Evolutionary conservation across 768 basidiomycete species (phyloP), one percentile per base, ranked within the genome.

Genomic region (Gloeophyllum trabeum): DNA sequence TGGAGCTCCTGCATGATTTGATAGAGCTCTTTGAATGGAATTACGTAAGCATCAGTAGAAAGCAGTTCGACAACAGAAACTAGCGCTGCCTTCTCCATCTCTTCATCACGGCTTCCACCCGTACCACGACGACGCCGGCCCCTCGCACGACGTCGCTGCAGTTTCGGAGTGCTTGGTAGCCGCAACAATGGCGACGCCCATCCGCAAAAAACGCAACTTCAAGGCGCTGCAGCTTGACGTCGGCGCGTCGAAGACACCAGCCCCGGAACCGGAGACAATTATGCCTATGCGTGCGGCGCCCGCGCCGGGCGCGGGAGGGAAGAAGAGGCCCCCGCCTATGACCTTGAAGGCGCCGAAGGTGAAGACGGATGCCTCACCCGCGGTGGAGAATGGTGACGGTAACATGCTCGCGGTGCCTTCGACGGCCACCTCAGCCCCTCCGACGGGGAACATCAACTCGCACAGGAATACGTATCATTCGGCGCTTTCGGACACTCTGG

Each of bases 141-240:
- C 28, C 10, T 30, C 28, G 28, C 7, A 16, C 28, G 16, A 16
- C 28, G 10, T 30, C 16, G 28, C 28, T 7, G 16, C 28, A 30
- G 28, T 7, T 16, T 7, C 28, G 10, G 28, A 16, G 10, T 7
- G 28, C 28, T 30, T 7, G 16, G 28, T 32, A 10, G 28, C 28
- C 16, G 32, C 5, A 23, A 28, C 45, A 16, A 71, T 71, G 68
- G 59, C 66, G 28, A 73, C 74, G 28, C 78, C 81, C 42, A 75
- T 88, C 47, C 82, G 88, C 62, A 88, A 89, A 72, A 92, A 92
- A 61, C 79, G 89, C 48, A 92, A 92, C 59, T 90, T 89, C 74
- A 91, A 89, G 63, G 79, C 73, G 28, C 74, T 92, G 6, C 77
- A 81, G 64, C 78, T 92, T 56, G 70, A 75, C 50, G 77, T 81